Percentiles rank a stretch among this genome's conserved stretches.
Conservation (phyloP, 2,329 filamentous ascomycete genomes). For the Blumeria hordei region DNA sequence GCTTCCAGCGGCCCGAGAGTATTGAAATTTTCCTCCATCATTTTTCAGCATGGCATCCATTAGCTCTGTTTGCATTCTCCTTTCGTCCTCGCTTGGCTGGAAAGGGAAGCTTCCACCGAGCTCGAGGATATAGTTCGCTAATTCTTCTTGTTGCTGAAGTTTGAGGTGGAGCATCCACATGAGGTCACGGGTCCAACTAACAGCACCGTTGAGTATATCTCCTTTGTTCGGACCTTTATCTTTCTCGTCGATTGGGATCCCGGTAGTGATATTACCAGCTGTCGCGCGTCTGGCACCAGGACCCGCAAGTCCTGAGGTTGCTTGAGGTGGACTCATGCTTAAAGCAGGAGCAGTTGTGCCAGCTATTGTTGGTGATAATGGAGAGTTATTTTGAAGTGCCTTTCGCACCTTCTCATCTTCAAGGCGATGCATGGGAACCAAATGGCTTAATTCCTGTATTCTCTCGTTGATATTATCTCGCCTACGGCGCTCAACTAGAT, state of each 20-base stretch:
- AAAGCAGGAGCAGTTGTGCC: constrained; percentile 27
- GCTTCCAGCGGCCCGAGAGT: constrained; percentile 61
- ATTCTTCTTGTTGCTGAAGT: constrained; percentile 68
- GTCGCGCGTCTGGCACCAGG: constrained; percentile 58
- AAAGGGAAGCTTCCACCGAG: constrained; percentile 58
- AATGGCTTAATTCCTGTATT: constrained; percentile 83
- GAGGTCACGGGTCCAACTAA: constrained; percentile 89
- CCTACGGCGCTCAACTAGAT: constrained; percentile 79
- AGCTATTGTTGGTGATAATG: constrained; percentile 60
- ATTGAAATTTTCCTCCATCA: constrained; percentile 46
- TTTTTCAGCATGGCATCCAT: constrained; percentile 70
- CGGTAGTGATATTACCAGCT: constrained; percentile 69
- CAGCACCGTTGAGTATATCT: constrained; percentile 89
- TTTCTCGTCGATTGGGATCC: constrained; percentile 83
- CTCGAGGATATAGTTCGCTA: constrained; percentile 49
- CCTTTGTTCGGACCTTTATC: constrained; percentile 98
- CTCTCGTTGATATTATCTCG: constrained; percentile 97
- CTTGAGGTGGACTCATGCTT: constrained; percentile 42
- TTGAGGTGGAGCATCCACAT: constrained; percentile 93
- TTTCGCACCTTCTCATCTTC: constrained; percentile 96
- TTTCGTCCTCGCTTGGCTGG: constrained; percentile 72
- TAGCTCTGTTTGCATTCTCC: constrained; percentile 84
- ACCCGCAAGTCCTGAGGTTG: constrained; percentile 70
- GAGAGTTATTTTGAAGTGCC: constrained; percentile 76
- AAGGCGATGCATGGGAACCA: constrained; percentile 75